phyloP scores from a whole-genome alignment of 768 basidiomycete species.

The Kwoniella sp. region DNA sequence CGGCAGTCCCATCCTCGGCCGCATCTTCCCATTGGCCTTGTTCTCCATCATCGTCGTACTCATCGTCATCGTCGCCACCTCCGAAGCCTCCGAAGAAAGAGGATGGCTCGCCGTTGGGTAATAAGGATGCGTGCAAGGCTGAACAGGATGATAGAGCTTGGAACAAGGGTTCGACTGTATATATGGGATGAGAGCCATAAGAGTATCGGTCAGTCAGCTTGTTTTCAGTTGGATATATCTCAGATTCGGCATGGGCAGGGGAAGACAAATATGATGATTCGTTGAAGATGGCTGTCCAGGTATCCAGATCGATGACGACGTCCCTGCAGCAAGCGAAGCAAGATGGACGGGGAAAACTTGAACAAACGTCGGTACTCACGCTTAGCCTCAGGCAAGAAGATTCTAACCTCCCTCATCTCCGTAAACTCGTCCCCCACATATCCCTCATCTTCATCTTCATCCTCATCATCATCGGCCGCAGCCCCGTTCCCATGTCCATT shows the following conservation, averaged over 20 bases:
- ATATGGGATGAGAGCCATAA: too few species aligned
- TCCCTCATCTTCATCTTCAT: conserved; percentile 48
- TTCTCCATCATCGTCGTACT: conserved; percentile 28
- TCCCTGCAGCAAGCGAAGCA: too few species aligned
- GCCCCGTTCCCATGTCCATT: conserved; percentile 1
- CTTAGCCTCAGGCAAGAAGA: conserved; percentile 62
- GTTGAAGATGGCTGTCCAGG: too few species aligned
- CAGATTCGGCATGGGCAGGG: too few species aligned
- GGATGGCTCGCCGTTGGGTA: conserved; percentile 40
- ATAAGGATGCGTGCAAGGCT: conserved; percentile 41
- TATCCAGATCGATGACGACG: too few species aligned
- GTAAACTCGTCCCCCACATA: conserved; percentile 57
- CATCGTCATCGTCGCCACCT: conserved; percentile 28
- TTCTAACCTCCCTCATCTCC: conserved; percentile 77
- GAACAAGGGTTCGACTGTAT: conserved; percentile 46
- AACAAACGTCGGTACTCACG: conserved; percentile 39
- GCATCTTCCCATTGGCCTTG: conserved; percentile 35
- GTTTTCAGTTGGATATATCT: too few species aligned
- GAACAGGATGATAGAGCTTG: conserved; percentile 45
- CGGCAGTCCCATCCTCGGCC: conserved; percentile 23
- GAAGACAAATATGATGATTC: too few species aligned
- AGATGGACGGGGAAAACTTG: too few species aligned
- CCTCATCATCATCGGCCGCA: conserved; percentile 22
- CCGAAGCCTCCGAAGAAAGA: conserved; percentile 42
- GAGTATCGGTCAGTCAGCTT: too few species aligned